Conservation (phyloP, 2,329 filamentous ascomycete species). For the Xylariaceae sp. region DNA sequence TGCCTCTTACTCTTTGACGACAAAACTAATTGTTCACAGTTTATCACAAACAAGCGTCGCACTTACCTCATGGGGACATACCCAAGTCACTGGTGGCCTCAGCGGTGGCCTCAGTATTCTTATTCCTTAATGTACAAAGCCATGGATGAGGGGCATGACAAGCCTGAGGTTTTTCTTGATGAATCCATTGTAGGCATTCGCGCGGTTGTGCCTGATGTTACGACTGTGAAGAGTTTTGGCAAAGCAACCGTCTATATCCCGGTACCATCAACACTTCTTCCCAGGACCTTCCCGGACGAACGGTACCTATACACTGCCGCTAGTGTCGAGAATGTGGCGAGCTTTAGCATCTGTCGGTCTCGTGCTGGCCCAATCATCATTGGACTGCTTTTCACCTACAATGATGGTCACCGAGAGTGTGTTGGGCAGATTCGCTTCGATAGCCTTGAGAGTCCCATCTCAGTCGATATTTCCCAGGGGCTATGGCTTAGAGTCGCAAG, state of each 20-base stretch:
- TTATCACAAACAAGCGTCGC: not conserved
- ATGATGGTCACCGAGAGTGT: not conserved
- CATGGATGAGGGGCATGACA: not conserved
- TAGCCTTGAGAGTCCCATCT: not conserved
- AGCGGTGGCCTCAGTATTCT: no score
- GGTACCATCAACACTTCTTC: not conserved
- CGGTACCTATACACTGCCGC: conserved; percentile 2
- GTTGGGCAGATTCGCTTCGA: conserved; percentile 1
- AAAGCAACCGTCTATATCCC: not conserved
- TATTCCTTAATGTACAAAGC: not conserved
- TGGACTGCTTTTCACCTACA: conserved; percentile 1
- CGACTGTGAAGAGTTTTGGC: not conserved
- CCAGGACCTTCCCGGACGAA: not conserved
- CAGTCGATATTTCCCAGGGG: not conserved
- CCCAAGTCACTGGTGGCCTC: not conserved
- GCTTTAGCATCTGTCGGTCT: not conserved
- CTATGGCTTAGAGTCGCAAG: conserved; percentile 1
- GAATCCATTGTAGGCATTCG: conserved; percentile 1
- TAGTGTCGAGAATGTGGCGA: not conserved
- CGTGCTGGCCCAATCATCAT: not conserved
- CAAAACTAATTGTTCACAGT: not conserved
- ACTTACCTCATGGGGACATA: not conserved
- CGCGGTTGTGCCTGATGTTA: not conserved
- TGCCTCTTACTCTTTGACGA: not conserved
- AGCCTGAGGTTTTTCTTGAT: not conserved